Base-by-base conservation (phyloP, 805 yeast genomes). In the Pichia manshurica region DNA sequence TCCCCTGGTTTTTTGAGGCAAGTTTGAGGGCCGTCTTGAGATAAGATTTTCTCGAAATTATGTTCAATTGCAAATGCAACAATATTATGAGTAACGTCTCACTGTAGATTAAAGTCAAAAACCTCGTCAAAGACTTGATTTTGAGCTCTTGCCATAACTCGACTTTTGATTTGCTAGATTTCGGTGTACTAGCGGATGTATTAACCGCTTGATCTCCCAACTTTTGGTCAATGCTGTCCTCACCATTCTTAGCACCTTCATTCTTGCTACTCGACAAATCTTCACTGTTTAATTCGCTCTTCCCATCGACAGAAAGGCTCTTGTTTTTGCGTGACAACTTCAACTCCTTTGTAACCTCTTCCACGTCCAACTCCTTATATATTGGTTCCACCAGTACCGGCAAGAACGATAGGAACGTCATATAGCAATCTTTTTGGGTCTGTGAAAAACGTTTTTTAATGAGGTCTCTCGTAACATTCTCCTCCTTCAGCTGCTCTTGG, bases 381-480 rank as follows among this genome's bases (percentile, higher is more conserved):
- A 87, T 74, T 15, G 86, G 87, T 28, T 74, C 74, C 5, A 82
- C 73, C 38, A 90, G 69, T 4, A 87, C 87, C 1, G 96, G 95
- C 42, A 87, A 70, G 52, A 91, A 72, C 4, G 95, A 90, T 61
- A 86, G 72, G 45, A 90, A 79, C 0, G 97, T 91, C 68, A 80
- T 81, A 45, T 84, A 74, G 41, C 96, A 87, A 65, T 91, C 98
- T 56, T 82, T 82, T 60, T 90, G 97, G 10, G 96, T 91, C 69
- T 89, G 96, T 44, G 84, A 81, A 58, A 89, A 91, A 49, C 97
- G 70, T 56, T 93, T 74, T 56, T 82, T 82, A 50, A 90, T 84
- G 56, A 80, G 84, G 53, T 81, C 87, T 44, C 75, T 71, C 20
- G 84, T 77, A 45, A 78, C 74, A 39, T 78, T 74, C 63, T 81